Conservation (phyloP, 2,329 filamentous ascomycete species). For the Alternaria infectoria region DNA sequence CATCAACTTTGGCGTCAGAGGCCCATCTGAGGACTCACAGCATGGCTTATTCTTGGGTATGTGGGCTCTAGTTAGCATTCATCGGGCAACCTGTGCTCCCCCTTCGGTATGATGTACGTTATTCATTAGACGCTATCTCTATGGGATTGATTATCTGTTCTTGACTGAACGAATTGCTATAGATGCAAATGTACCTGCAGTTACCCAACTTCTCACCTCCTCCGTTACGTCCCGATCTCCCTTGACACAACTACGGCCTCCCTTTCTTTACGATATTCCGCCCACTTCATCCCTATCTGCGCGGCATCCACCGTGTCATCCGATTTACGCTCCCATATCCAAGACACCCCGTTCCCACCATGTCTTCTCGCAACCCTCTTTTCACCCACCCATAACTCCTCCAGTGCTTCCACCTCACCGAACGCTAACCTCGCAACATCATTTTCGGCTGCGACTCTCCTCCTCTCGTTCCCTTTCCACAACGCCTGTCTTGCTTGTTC, state of each 20-base stretch:
- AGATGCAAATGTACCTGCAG: no score
- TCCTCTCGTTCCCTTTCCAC: slow-evolving; percentile 18
- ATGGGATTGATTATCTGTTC: not conserved
- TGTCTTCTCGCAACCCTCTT: slow-evolving; percentile 20
- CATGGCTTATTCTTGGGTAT: not conserved
- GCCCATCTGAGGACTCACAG: not conserved
- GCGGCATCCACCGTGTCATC: slow-evolving; percentile 5
- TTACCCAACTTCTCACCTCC: not conserved
- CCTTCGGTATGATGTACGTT: not conserved
- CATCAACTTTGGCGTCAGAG: slow-evolving; percentile 1
- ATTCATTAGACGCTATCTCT: not conserved
- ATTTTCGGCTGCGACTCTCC: slow-evolving; percentile 23
- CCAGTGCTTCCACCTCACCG: slow-evolving; percentile 4
- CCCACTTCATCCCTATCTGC: slow-evolving; percentile 8
- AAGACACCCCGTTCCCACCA: not conserved
- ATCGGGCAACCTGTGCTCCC: not conserved
- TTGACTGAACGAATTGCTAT: not conserved
- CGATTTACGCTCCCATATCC: slow-evolving; percentile 22
- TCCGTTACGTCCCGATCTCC: slow-evolving; percentile 11
- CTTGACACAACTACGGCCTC: slow-evolving; percentile 14
- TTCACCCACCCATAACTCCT: slow-evolving; percentile 23
- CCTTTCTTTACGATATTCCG: slow-evolving; percentile 15
- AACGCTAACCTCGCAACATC: slow-evolving; percentile 19
- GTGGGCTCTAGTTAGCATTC: not conserved
- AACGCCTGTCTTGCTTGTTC: slow-evolving; percentile 10